Evolutionary conservation across 179 eudicot species (phyloP).

Genomic region (Beta macrorhiza): DNA sequence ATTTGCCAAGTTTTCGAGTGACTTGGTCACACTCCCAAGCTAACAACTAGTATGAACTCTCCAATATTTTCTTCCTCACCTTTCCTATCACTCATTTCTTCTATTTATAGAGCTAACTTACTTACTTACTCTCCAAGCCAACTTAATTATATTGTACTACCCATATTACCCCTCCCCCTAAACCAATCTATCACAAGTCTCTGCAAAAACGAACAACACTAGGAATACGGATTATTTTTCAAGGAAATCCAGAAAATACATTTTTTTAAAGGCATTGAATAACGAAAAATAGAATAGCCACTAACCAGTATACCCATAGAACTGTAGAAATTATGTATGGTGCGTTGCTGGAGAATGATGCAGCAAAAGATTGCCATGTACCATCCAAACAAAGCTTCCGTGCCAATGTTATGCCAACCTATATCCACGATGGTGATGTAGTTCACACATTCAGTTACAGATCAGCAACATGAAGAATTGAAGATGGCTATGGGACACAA

Average conservation of each 20-base stretch:
- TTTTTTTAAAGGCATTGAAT: not conserved
- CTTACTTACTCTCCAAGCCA: too few relatives aligned
- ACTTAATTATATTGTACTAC: too few relatives aligned
- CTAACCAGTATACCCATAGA: conserved; percentile 92
- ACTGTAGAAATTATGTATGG: conserved; percentile 76
- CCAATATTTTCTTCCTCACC: too few relatives aligned
- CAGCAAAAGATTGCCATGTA: conserved; percentile 73
- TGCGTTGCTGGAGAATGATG: conserved; percentile 71
- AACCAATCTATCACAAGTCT: not conserved
- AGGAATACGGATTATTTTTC: not conserved
- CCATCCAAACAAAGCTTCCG: conserved; percentile 77
- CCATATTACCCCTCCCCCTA: too few relatives aligned
- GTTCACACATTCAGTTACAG: conserved; percentile 12
- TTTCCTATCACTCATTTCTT: too few relatives aligned
- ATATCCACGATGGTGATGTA: conserved; percentile 27
- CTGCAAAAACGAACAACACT: not conserved
- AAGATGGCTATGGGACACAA: conserved; percentile 3
- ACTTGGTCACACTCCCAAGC: too few relatives aligned
- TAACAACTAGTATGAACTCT: too few relatives aligned
- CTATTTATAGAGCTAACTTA: too few relatives aligned
- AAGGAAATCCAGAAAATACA: not conserved
- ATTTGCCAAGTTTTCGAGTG: too few relatives aligned
- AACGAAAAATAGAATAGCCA: conserved; percentile 11
- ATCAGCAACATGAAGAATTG: conserved; percentile 3
- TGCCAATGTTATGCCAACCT: conserved; percentile 80